Percentiles rank a stretch among this genome's conserved stretches.
phyloP scores from a whole-genome alignment of 768 basidiomycete genomes.

The Harrya chromipes region DNA sequence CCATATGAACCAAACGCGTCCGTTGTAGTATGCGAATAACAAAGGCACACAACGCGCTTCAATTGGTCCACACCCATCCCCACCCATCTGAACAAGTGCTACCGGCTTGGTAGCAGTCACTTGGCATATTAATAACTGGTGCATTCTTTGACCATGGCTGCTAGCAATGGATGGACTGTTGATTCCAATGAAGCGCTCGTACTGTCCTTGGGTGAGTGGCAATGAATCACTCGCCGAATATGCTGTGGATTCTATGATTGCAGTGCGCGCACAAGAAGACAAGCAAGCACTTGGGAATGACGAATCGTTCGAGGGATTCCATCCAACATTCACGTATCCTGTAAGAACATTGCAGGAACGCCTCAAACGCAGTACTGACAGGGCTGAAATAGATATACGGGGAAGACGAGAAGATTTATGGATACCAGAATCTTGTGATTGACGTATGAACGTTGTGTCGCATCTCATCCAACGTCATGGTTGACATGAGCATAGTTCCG shows the following conservation, averaged over 20 bases:
- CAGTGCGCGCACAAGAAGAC: slow-evolving; percentile 73
- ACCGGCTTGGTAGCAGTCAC: not conserved
- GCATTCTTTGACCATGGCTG: slow-evolving; percentile 17
- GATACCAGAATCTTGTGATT: slow-evolving; percentile 80
- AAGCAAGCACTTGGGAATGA: slow-evolving; percentile 51
- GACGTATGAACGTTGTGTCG: slow-evolving; percentile 53
- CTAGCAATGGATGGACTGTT: slow-evolving; percentile 60
- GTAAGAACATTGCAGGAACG: slow-evolving; percentile 41
- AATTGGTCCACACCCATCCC: not conserved
- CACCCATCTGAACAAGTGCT: not conserved
- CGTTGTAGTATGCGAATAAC: not conserved
- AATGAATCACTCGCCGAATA: not conserved
- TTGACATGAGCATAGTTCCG: slow-evolving; percentile 50
- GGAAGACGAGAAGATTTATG: slow-evolving; percentile 95
- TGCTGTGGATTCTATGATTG: not conserved
- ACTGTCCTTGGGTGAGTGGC: slow-evolving; percentile 63
- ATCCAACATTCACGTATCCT: slow-evolving; percentile 93
- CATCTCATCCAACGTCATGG: not conserved
- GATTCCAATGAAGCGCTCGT: slow-evolving; percentile 76
- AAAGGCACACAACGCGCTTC: slow-evolving; percentile 30
- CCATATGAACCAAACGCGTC: not conserved
- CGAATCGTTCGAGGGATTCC: slow-evolving; percentile 65
- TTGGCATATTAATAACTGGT: not conserved
- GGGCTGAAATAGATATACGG: slow-evolving; percentile 71
- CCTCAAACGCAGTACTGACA: slow-evolving; percentile 5